These are phyloP conservation scores for Monascus ruber DNA, from an alignment of 2,329 filamentous ascomycete genomes.

Conservation along the genomic window DNA sequence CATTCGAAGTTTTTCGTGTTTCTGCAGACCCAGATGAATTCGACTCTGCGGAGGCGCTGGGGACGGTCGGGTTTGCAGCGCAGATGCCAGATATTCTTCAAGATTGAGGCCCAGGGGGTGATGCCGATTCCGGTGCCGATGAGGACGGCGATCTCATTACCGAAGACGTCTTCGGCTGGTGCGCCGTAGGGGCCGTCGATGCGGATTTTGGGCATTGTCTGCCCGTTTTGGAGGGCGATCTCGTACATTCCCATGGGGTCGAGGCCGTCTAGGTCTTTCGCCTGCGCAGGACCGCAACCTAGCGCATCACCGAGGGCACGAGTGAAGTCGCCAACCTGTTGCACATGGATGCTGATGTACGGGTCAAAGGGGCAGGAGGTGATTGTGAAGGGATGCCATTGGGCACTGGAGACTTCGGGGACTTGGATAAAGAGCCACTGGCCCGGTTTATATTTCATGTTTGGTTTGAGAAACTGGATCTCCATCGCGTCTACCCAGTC, in stretches of 20 bases:
- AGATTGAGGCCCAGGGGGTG: conserved; percentile 75
- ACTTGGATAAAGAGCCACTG: conserved; percentile 97
- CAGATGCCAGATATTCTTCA: conserved; percentile 98
- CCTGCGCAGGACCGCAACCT: conserved; percentile 78
- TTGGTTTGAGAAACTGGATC: conserved; percentile 92
- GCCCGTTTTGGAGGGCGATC: conserved; percentile 83
- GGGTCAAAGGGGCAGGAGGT: conserved; percentile 95
- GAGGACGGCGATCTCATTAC: conserved; percentile 70
- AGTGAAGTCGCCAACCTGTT: conserved; percentile 95
- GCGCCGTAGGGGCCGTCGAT: conserved; percentile 96
- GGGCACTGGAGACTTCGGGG: conserved; percentile 72
- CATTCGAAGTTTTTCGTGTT: conserved; percentile 95
- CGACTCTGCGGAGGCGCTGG: conserved; percentile 77
- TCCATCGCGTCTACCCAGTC: conserved; percentile 67
- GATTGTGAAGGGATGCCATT: conserved; percentile 99
- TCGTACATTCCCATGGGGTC: conserved; percentile 97
- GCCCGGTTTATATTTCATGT: conserved; percentile 94
- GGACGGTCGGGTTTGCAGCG: conserved; percentile 84
- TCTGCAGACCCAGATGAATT: conserved; percentile 98
- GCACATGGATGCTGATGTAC: conserved; percentile 87
- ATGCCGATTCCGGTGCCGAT: conserved; percentile 75
- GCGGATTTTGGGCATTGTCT: conserved; percentile 78
- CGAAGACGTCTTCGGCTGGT: conserved; percentile 95
- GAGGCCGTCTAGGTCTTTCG: conserved; percentile 79
- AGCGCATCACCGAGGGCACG: conserved; percentile 85